Evolutionary conservation across 192 early-diverging fungal genomes (phyloP).

Genomic region (Podila clonocystis): DNA sequence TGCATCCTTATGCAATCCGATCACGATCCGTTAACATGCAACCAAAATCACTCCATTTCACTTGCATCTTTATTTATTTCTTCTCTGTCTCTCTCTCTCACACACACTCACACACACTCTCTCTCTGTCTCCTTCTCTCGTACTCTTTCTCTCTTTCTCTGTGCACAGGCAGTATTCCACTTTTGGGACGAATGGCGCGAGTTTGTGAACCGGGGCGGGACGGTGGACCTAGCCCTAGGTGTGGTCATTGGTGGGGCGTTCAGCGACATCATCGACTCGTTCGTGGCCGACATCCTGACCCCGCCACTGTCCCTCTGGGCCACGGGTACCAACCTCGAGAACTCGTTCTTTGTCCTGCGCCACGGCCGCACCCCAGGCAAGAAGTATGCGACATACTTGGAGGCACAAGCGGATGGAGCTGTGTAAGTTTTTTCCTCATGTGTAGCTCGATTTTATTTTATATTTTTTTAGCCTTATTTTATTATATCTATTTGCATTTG

Average conservation of each 20-base stretch:
- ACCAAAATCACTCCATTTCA: no score
- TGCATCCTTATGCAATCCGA: no score
- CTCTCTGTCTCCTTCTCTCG: no score
- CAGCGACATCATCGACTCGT: conserved; percentile 48
- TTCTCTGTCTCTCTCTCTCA: no score
- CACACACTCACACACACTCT: no score
- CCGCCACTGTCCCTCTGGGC: conserved; percentile 52
- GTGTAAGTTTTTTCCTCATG: conserved; percentile 28
- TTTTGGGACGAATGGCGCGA: conserved; percentile 44
- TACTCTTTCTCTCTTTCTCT: not conserved
- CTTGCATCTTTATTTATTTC: not conserved
- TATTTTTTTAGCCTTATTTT: no score
- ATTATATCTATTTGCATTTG: no score
- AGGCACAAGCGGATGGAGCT: conserved; percentile 55
- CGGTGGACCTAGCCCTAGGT: conserved; percentile 38
- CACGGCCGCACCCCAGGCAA: conserved; percentile 26
- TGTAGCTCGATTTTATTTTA: no score
- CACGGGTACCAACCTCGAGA: conserved; percentile 52
- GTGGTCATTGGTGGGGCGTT: conserved; percentile 54
- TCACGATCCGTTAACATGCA: no score
- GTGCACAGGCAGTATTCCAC: conserved; percentile 23
- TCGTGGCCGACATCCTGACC: conserved; percentile 54
- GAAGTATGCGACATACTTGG: conserved; percentile 36
- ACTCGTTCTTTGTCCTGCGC: conserved; percentile 51
- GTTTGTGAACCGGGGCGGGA: conserved; percentile 30